Evolutionary conservation across 164 flowering plant species (phyloP).

Genomic region (grape (Vitis vinifera)): DNA sequence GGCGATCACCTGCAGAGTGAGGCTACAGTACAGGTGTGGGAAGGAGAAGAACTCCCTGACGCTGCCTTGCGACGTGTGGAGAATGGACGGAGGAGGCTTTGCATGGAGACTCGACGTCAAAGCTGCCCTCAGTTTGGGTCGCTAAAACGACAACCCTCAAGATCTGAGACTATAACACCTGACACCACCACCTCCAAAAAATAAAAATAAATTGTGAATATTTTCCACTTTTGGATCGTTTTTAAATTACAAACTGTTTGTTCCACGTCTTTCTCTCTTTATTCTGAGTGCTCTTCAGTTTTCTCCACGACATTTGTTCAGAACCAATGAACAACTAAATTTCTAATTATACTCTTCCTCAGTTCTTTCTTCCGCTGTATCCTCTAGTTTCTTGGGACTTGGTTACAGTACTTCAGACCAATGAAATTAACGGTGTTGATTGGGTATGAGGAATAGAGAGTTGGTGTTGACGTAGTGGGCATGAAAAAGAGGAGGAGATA

Average conservation of each 20-base stretch:
- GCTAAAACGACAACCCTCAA: conserved; percentile 15
- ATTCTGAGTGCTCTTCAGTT: not conserved
- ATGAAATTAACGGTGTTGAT: too few species aligned
- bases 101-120: conserved; percentile 89
- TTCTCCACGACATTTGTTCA: not conserved
- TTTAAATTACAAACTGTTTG: not conserved
- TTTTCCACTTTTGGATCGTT: not conserved
- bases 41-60: conserved; percentile 41
- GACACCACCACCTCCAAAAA: conserved; percentile 1
- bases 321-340: too few species aligned
- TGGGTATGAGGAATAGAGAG: too few species aligned
- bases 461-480: too few species aligned
- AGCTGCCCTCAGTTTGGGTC: conserved; percentile 80
- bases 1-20: conserved; percentile 73
- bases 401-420: too few species aligned
- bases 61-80: conserved; percentile 88
- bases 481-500: too few species aligned
- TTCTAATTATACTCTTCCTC: too few species aligned
- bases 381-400: too few species aligned
- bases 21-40: conserved; percentile 51
- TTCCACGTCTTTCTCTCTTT: not conserved
- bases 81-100: conserved; percentile 65
- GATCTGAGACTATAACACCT: not conserved
- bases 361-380: too few species aligned
- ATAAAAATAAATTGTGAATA: conserved; percentile 25